Evolutionary conservation across 2,329 filamentous ascomycete species (phyloP), one percentile per base, ranked within the genome.

Genomic region (Chaetomium olivaceum): DNA sequence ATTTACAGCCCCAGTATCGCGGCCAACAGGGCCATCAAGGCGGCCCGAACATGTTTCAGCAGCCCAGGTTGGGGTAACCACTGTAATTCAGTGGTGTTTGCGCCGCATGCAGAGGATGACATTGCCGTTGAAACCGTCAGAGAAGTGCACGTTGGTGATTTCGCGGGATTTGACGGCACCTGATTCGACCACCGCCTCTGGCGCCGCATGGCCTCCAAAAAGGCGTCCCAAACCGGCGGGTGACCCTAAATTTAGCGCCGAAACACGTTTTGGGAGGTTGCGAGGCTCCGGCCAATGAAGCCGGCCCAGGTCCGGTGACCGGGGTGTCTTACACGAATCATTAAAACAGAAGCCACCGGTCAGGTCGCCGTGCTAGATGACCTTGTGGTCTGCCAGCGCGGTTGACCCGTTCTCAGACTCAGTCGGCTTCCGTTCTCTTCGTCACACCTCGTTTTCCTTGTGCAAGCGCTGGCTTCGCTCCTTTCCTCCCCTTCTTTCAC

Each of bases 231-330:
- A 62, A 62, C 65, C 25, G 61, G 60, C 67, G 67, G 67, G 58
- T 69, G 67, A 67, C 67, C 65, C 67, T 65, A 69, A 69, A 63
- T 63, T 69, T 69, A 69, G 67, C 50, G 59, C 64, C 62, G 64
- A 69, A 65, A 62, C 65, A 52, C 23, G 59, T 63, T 63, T 46
- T 69, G 62, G 65, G 62, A 50, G 27, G 58, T 46, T 46, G 56
- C 48, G 46, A n/a, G 55, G 29, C 31, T 31, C 27, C 43, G 61
- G 59, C 62, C 61, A 63, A 58, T 68, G 27, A 46, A 9, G 36
- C 58, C 46, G 19, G 58, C 56, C 48, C 11, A 14, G 50, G 63
- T 65, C 60, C 46, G 57, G 61, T 67, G 67, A 67, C 67, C 58
- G 54, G 61, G 65, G 62, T 61, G 36, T 56, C 52, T 46, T 43